phyloP scores from a whole-genome alignment of 176 grass and related monocot species.

The Oryza australiensis region DNA sequence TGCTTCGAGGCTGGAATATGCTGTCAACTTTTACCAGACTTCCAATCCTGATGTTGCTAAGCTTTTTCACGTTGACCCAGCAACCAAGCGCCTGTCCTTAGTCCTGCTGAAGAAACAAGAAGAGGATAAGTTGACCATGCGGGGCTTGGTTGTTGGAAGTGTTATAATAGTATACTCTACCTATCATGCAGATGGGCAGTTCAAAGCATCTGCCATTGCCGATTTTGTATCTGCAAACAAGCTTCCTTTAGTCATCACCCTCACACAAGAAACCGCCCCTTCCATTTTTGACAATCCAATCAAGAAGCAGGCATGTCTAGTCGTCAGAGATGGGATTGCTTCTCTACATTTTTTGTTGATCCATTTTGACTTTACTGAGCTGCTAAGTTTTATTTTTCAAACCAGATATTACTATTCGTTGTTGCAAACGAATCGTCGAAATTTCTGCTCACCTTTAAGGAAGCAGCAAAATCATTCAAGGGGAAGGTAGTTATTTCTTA shows the following conservation, averaged over 20 bases:
- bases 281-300: slow-evolving; percentile 90
- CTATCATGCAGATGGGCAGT: slow-evolving; percentile 65
- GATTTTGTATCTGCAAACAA: slow-evolving; percentile 86
- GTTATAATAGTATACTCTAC: neutral
- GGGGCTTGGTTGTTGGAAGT: neutral
- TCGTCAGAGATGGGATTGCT: neutral
- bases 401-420: slow-evolving; percentile 80
- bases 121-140: slow-evolving; percentile 65
- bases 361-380: slow-evolving; percentile 20
- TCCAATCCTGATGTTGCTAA: slow-evolving; percentile 69
- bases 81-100: slow-evolving; percentile 59
- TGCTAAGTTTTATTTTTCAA: slow-evolving; percentile 11
- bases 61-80: slow-evolving; percentile 78
- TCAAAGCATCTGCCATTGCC: slow-evolving; percentile 61
- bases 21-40: slow-evolving; percentile 84
- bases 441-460: slow-evolving; percentile 69
- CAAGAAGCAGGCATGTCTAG: slow-evolving; percentile 73
- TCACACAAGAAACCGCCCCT: slow-evolving; percentile 73
- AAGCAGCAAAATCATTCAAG: slow-evolving; percentile 85
- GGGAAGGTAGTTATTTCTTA: slow-evolving; percentile 64
- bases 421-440: slow-evolving; percentile 63
- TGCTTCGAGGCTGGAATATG: slow-evolving; percentile 86
- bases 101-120: slow-evolving; percentile 91
- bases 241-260: slow-evolving; percentile 76
- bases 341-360: neutral